Base-by-base conservation (phyloP, 495 filamentous ascomycete species). In the Pseudotulostoma volvatum region DNA sequence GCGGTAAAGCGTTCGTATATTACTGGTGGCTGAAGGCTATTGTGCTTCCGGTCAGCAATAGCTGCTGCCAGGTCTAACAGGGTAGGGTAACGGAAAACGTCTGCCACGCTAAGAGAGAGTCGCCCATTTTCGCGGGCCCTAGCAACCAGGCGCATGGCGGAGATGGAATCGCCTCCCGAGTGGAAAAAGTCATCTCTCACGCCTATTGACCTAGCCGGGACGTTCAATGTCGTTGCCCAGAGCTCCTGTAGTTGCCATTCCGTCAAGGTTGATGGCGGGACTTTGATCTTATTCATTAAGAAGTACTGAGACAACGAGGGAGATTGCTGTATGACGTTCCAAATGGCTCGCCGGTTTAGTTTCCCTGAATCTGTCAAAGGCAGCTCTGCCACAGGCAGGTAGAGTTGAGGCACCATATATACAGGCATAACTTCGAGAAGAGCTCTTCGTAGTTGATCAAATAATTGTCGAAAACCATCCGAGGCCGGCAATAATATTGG, bases 91-190 rank as follows among this genome's bases (percentile, higher is more conserved):
- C 42, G 38, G 42, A 62, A 43, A 21, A 45, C 34, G 33, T 52
- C 46, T 9, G 31, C 31, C 8, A 52, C 45, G 9, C 36, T 38
- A 4, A 56, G 15, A 8, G 11, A 14, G 14, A 52, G 16, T 3
- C 37, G 38, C n/a, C n/a, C n/a, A 5, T 42, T 25, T 0, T 45
- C 18, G 13, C 49, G 35, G 13, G 56, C 54, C 41, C 57, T 56
- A 4, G 59, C 62, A 1, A 68, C 68, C 2, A 71, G 44, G 53
- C 61, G 64, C 59, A 73, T 73, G n/a, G 69, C 67, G 7, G 53
- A 50, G 33, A 73, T 64, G 8, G 66, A 70, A 46, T 72, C 69
- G 14, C 67, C 69, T 5, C 69, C 69, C 17, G 66, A 56, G 18
- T 53, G 51, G 54, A 72, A 67, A 45, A 74, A 73, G 46, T 52